Conservation (phyloP, 1,284 basidiomycete genomes). For the Vanrija sp. region DNA sequence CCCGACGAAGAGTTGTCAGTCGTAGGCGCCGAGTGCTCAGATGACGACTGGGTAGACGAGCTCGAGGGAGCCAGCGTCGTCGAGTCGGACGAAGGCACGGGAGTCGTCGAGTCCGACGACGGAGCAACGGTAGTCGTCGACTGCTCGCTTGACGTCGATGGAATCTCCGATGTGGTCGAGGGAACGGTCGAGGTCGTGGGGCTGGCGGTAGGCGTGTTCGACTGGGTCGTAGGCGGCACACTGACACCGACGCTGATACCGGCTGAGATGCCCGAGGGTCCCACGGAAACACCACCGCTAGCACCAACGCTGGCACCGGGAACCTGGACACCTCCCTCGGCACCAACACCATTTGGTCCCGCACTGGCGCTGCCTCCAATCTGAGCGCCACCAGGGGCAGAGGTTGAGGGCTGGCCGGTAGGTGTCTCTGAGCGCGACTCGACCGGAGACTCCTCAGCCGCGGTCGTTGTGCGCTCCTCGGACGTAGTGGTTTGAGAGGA, state of each 20-base stretch:
- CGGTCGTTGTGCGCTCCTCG: no score
- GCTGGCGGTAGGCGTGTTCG: no score
- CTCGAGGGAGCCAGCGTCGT: not conserved
- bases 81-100: not conserved
- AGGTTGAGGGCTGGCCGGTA: no score
- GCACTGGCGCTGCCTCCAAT: no score
- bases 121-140: not conserved
- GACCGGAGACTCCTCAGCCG: no score
- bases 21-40: not conserved
- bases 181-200: no score
- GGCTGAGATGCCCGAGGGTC: not conserved
- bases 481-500: no score
- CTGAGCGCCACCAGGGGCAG: no score
- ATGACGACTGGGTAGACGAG: not conserved
- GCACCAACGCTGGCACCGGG: not conserved
- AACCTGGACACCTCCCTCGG: no score
- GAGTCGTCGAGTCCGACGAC: not conserved
- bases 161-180: not conserved
- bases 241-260: not conserved
- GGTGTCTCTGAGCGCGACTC: no score
- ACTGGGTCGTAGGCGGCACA: not conserved
- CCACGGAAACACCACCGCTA: not conserved
- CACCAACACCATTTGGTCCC: no score
- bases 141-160: not conserved
- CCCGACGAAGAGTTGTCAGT: not conserved